phyloP scores from a whole-genome alignment of 208 protist genomes.

The Wallacemonas collosoma region DNA sequence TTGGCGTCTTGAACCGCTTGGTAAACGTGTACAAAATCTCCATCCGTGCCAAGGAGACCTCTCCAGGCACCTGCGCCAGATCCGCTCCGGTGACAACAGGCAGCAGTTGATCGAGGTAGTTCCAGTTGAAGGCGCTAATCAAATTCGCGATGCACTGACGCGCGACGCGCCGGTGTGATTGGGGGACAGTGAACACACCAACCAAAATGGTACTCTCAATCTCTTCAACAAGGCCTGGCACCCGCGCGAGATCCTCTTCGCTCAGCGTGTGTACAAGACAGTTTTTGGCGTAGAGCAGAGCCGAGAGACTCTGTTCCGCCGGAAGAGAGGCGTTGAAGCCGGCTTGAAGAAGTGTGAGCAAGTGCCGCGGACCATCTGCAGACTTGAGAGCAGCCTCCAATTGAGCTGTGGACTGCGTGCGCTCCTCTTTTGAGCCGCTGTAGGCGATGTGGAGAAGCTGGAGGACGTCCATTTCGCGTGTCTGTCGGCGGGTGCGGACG shows the following conservation, averaged over 20 bases:
- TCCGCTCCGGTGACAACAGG: conserved; percentile 35
- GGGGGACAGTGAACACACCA: conserved; percentile 53
- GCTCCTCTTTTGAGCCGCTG: conserved; percentile 69
- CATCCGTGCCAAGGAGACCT: conserved; percentile 49
- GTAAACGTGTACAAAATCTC: conserved; percentile 75
- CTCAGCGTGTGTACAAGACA: conserved; percentile 62
- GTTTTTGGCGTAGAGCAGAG: conserved; percentile 88
- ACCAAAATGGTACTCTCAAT: conserved; percentile 70
- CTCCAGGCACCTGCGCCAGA: conserved; percentile 12
- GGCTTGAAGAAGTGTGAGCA: conserved; percentile 64
- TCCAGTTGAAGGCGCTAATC: conserved; percentile 78
- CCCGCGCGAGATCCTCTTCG: conserved; percentile 38
- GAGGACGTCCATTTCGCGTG: conserved; percentile 28
- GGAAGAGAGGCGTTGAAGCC: conserved; percentile 52
- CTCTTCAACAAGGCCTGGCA: conserved; percentile 46
- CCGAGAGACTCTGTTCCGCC: conserved; percentile 69
- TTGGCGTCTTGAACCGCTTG: conserved; percentile 73
- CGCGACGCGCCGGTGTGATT: conserved; percentile 69
- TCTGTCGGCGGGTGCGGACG: not conserved
- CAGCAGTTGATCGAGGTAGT: conserved; percentile 77
- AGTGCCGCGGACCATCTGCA: conserved; percentile 40
- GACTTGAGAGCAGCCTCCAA: conserved; percentile 59
- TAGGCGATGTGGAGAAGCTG: conserved; percentile 80
- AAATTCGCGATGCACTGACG: conserved; percentile 61
- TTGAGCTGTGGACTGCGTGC: conserved; percentile 61